A percentile compares a stretch with the other conserved stretches of the same genome.
These are phyloP conservation scores for Pilatotrama ljubarskyi DNA, from an alignment of 768 basidiomycete species.

Conservation along the genomic window DNA sequence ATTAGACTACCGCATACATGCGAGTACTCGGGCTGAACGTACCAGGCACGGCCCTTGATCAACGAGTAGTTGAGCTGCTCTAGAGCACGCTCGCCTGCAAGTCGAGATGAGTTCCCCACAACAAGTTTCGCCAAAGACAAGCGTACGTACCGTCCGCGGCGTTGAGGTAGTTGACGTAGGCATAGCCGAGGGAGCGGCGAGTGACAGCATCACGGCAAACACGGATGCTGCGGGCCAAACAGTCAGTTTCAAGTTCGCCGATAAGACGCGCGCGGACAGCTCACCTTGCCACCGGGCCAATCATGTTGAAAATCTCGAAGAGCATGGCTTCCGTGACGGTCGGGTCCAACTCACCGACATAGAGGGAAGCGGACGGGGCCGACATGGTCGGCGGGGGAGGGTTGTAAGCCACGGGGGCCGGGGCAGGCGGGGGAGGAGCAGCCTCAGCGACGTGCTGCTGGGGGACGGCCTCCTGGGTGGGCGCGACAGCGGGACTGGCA, in stretches of 20 bases:
- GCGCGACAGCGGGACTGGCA: constrained; percentile 34
- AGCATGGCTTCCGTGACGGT: constrained; percentile 99
- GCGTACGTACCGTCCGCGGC: constrained; percentile 75
- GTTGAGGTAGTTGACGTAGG: constrained; percentile 99
- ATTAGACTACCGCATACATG: background rate
- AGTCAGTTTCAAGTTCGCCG: constrained; percentile 5
- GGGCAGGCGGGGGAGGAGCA: constrained; percentile 47
- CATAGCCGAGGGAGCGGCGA: constrained; percentile 98
- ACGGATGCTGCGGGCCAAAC: constrained; percentile 70
- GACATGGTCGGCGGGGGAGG: constrained; percentile 53
- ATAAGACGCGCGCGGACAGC: constrained; percentile 26
- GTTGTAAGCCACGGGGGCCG: constrained; percentile 56
- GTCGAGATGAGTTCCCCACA: constrained; percentile 9
- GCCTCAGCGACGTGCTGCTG: constrained; percentile 46
- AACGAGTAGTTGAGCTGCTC: constrained; percentile 99
- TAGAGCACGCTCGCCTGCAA: constrained; percentile 89
- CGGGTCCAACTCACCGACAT: constrained; percentile 98
- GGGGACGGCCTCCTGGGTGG: constrained; percentile 32
- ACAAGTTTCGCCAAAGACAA: background rate
- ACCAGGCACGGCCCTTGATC: constrained; percentile 98
- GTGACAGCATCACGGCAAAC: constrained; percentile 99
- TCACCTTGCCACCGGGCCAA: constrained; percentile 96
- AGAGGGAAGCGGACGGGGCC: constrained; percentile 89
- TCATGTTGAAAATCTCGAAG: constrained; percentile 99
- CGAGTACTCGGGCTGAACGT: constrained; percentile 26